phyloP scores from a whole-genome alignment of 257 asterid species.

The Capsicum baccatum region DNA sequence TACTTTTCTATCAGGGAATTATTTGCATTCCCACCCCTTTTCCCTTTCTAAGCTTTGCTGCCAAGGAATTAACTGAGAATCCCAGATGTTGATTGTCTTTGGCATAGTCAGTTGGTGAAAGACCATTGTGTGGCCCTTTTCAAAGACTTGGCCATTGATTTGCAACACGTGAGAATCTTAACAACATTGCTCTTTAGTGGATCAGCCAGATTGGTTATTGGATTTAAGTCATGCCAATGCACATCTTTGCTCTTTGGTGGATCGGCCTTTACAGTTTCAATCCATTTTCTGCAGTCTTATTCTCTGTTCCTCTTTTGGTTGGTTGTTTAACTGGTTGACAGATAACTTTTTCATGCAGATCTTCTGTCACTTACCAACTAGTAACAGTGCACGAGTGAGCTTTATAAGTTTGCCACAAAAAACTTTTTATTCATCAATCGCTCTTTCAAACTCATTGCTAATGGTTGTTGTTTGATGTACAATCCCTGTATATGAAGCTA shows the following conservation, averaged over 20 bases:
- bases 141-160: no score
- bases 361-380: not conserved
- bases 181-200: no score
- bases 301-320: not conserved
- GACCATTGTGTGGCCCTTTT: no score
- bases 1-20: not conserved
- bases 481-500: no score
- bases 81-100: no score
- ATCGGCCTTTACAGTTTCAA: not conserved
- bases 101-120: no score
- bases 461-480: no score
- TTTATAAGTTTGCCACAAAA: not conserved
- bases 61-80: not conserved
- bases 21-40: not conserved
- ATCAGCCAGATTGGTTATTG: not conserved
- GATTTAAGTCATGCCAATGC: not conserved
- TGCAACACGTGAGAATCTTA: no score
- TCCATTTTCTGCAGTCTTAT: not conserved
- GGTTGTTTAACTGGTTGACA: not conserved
- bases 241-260: not conserved
- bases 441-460: no score
- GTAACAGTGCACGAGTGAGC: not conserved
- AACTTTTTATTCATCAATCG: not conserved
- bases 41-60: constrained; percentile 5
- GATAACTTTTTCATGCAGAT: not conserved